phyloP scores from a whole-genome alignment of 176 grass and related monocot genomes.

The Olyra latifolia region DNA sequence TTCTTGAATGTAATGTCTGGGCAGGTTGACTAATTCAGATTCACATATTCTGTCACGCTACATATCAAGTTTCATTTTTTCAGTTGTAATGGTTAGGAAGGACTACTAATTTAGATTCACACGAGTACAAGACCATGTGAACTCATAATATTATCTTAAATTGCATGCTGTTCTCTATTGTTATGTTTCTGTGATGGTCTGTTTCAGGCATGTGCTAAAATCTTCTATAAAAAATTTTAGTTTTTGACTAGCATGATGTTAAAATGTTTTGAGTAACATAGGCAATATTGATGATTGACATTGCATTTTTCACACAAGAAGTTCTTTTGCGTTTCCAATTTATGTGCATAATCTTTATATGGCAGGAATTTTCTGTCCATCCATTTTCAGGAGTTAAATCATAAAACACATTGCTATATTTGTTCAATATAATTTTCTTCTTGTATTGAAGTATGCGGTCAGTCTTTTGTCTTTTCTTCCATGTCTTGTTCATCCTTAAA shows the following conservation, averaged over 20 bases:
- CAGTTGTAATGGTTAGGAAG: neutral
- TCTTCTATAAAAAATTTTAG: neutral
- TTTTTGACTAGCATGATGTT: neutral
- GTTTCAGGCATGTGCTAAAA: neutral
- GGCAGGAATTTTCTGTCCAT: neutral
- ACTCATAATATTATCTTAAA: neutral
- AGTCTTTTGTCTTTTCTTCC: neutral
- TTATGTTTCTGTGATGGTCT: neutral
- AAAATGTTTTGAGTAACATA: neutral
- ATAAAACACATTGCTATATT: neutral
- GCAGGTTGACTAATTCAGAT: neutral
- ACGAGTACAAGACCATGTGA: neutral
- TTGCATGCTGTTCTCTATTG: neutral
- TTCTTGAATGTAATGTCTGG: neutral
- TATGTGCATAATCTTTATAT: neutral
- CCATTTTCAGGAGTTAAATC: neutral
- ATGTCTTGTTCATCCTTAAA: slow-evolving; percentile 4
- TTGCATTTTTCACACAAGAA: neutral
- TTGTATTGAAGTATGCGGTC: neutral
- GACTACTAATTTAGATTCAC: neutral
- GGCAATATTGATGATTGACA: neutral
- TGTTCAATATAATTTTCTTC: neutral
- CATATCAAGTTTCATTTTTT: neutral
- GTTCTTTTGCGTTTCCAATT: neutral
- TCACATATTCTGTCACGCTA: neutral